Evolutionary conservation across 2,329 filamentous ascomycete species (phyloP), one percentile per base, ranked within the genome.

Genomic region (Sporothrix curviconia): DNA sequence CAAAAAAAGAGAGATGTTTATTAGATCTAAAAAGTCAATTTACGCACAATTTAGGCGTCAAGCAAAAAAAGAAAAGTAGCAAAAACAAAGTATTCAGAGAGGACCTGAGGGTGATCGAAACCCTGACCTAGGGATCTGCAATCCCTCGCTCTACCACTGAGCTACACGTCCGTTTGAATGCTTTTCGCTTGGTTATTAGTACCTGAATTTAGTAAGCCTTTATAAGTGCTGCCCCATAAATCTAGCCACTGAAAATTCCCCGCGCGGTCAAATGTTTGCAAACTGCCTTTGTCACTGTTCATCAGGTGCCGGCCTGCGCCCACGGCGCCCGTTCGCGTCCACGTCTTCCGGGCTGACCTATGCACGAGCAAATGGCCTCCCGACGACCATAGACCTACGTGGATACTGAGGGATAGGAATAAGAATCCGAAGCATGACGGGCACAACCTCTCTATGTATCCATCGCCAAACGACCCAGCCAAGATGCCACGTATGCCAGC

Each of bases 121-220:
- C 57, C 57, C 57, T 55, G 57, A 59, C 57, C 57, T 59, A 59
- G 53, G 57, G 57, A 59, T 59, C 57, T 59, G 57, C 57, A 59
- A 59, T 59, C 57, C 57, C 53, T 59, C 57, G 57, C 57, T 59
- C 57, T 59, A 59, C 57, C 57, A 59, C 57, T 59, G 57, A 59
- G 57, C 57, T 59, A 59, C 57, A 52, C 53, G 57, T 50, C 57
- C 57, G 40, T 59, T 40, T 36, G 19, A 44, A 36, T 44, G 51
- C 32, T 39, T 11, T 17, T 32, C 43, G 40, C n/a, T 55, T 55
- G 53, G 5, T 15, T n/a, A 37, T 19, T 15, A 4, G n/a, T n/a
- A n/a, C n/a, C 8, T 14, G 32, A 7, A 7, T 39, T 11, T 5
- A 17, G 17, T 37, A 2, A 2, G n/a, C 7, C 11, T 5, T 24